A percentile compares a stretch with the other conserved stretches of the same genome.
These are phyloP conservation scores for Aspergillus panamensis DNA, from an alignment of 495 filamentous ascomycete species.

Conservation along the genomic window DNA sequence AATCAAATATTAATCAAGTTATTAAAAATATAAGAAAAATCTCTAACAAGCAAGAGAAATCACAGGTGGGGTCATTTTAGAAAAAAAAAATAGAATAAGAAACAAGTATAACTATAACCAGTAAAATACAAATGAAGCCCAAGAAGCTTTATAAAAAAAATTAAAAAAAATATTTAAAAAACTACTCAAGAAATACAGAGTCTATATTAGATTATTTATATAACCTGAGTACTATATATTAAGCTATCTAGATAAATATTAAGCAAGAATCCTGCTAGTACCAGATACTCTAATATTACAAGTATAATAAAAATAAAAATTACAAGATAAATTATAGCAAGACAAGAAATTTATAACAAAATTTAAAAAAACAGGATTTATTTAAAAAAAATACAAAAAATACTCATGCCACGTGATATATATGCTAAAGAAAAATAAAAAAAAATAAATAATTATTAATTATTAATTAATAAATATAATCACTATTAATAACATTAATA, in stretches of 20 bases:
- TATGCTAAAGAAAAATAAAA: slow-evolving; percentile 1
- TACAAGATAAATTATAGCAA: neutral
- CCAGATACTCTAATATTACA: neutral
- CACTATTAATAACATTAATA: slow-evolving; percentile 6
- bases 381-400: slow-evolving; percentile 8
- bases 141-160: too few relatives aligned
- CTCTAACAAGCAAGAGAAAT: too few relatives aligned
- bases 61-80: too few relatives aligned
- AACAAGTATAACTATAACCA: neutral
- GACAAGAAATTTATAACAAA: neutral
- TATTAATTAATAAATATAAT: slow-evolving; percentile 7
- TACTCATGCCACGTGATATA: neutral
- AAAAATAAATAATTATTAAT: slow-evolving; percentile 17
- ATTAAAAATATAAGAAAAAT: too few relatives aligned
- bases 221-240: neutral
- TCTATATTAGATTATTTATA: neutral
- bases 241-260: neutral
- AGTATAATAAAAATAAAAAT: neutral
- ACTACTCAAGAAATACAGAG: neutral
- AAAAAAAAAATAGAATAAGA: neutral
- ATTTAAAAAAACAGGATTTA: too few relatives aligned
- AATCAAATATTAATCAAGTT: neutral
- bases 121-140: too few relatives aligned
- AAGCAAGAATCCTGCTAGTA: neutral
- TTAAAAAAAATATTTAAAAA: too few relatives aligned